Conservation (phyloP, 2,329 filamentous ascomycete genomes). For the Diaporthe citriasiana region DNA sequence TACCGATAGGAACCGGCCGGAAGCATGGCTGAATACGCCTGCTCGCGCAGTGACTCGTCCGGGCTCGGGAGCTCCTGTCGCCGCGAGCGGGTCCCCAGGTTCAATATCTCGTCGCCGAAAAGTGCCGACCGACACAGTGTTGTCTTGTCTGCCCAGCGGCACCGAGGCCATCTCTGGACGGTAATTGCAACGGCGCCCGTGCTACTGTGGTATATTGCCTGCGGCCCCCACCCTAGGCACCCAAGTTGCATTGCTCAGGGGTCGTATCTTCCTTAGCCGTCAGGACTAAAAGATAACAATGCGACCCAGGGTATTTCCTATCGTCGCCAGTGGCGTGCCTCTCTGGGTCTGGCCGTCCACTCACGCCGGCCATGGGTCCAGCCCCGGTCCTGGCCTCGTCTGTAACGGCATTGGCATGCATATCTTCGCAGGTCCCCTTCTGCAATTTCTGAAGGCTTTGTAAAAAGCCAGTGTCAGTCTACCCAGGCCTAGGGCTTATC, state of each 20-base stretch:
- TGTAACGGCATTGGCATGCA: constrained; percentile 16
- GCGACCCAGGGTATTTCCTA: not conserved
- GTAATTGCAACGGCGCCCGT: constrained; percentile 3
- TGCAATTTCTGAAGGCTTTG: not conserved
- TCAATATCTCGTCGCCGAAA: not conserved
- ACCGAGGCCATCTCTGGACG: not conserved
- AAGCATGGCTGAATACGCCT: not conserved
- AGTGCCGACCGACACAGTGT: not conserved
- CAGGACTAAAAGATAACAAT: constrained; percentile 31
- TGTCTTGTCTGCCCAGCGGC: not conserved
- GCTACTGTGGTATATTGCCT: constrained; percentile 2
- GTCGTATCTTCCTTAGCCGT: constrained; percentile 27
- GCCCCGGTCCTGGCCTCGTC: constrained; percentile 6
- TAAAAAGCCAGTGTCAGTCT: constrained; percentile 25
- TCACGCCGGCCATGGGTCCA: constrained; percentile 18
- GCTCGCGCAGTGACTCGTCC: not conserved
- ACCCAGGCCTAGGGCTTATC: constrained; percentile 33
- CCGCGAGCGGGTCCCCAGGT: no score
- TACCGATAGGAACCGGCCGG: not conserved
- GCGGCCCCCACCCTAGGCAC: constrained; percentile 15
- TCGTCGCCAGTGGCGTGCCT: not conserved
- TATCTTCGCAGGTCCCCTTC: constrained; percentile 5
- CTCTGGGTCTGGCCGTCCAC: not conserved
- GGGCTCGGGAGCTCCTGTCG: not conserved
- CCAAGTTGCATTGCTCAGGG: constrained; percentile 28